Evolutionary conservation across 1,139 yeast genomes (phyloP).

Genomic region (Yamadazyma songkhlaensis): DNA sequence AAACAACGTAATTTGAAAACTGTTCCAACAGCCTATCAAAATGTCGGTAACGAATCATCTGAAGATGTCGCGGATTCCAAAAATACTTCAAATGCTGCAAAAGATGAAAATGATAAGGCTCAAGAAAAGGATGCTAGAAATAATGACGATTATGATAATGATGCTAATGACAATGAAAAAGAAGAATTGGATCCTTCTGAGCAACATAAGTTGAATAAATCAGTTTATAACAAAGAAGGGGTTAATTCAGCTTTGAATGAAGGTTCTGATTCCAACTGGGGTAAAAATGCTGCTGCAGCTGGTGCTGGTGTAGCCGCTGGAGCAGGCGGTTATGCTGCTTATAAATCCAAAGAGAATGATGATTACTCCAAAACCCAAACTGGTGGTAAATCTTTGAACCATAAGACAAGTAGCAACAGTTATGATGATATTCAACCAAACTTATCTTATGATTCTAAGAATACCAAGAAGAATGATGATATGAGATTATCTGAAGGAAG

Average conservation of each 20-base stretch:
- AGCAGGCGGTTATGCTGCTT: constrained; percentile 4
- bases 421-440: constrained; percentile 9
- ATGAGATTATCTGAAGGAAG: not conserved
- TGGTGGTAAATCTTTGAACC: not conserved
- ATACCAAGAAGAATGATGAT: not conserved
- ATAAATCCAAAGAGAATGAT: not conserved
- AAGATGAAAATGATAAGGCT: no score
- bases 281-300: constrained; percentile 5
- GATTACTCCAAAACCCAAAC: not conserved
- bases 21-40: constrained; percentile 24
- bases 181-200: constrained; percentile 20
- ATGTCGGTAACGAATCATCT: constrained; percentile 9
- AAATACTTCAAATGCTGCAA: no score
- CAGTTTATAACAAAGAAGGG: constrained; percentile 28
- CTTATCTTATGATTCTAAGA: not conserved
- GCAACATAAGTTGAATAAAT: constrained; percentile 28
- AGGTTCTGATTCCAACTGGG: not conserved
- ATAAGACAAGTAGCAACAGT: constrained; percentile 2
- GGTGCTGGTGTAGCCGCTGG: constrained; percentile 10
- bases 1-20: constrained; percentile 27
- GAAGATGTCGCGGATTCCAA: no score
- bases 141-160: constrained; percentile 7
- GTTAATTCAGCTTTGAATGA: constrained; percentile 8
- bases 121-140: no score
- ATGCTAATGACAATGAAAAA: not conserved